Percentiles rank a stretch among this genome's conserved stretches.
Conservation (phyloP, 257 asterid species). For the Solanum piurae region DNA sequence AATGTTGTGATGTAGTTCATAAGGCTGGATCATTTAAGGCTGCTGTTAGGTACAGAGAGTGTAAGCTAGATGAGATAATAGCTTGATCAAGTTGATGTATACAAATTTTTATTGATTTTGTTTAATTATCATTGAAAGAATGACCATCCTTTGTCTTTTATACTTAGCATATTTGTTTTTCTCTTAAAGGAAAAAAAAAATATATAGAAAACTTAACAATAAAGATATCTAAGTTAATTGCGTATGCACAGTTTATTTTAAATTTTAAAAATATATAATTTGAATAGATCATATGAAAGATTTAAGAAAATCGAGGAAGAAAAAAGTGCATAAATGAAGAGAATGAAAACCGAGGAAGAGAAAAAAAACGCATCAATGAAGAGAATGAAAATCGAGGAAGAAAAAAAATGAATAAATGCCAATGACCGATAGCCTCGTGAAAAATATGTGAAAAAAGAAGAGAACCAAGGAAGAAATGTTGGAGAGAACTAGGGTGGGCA, state of each 20-base stretch:
- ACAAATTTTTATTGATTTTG: not conserved
- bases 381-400: no score
- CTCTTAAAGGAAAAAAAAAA: not conserved
- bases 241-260: rapidly evolving
- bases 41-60: slow-evolving; percentile 31
- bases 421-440: no score
- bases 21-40: slow-evolving; percentile 11
- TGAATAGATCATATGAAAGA: no score
- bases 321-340: no score
- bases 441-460: no score
- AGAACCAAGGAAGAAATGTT: no score
- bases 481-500: no score
- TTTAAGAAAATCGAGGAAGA: no score
- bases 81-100: slow-evolving; percentile 13
- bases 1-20: slow-evolving; percentile 43
- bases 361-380: no score
- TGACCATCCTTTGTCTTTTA: not conserved
- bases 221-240: not conserved
- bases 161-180: not conserved
- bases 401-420: no score
- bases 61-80: slow-evolving; percentile 35
- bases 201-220: not conserved
- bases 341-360: no score
- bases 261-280: no score
- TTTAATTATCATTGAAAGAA: not conserved